Base-by-base conservation (phyloP, 164 flowering plant genomes). In the Sextonia rubra region DNA sequence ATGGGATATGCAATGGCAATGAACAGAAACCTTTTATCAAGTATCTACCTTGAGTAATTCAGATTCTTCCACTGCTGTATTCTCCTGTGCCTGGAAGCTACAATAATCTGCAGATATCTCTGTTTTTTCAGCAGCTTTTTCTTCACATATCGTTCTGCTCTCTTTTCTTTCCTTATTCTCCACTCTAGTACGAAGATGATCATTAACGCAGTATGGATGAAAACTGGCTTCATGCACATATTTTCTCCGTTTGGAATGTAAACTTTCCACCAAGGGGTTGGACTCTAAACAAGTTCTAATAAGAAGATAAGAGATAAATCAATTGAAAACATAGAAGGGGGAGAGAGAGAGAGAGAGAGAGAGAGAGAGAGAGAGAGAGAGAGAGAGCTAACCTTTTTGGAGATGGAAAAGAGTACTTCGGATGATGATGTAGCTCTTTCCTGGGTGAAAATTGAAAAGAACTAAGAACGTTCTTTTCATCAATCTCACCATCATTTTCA, bases 401-500 rank as follows among this genome's bases (percentile, higher is more conserved):
- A 37, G 69, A 5, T 11, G 27, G 67, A 64, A 1, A 29, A 14
- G 67, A 64, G 12, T 18, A 29, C n/a, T 6, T 27, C 9, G 18
- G 18, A 15, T 64, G 11, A 30, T 30, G 27, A 17, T 64, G 67
- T 3, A 18, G 22, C 14, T 66, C 52, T 23, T 32, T 4, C 9
- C 7, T 66, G 69, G 49, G 49, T 37, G 69, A 66, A 66, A 5
- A 23, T 22, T 9, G 69, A 12, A 20, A 37, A 44, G 69, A n/a
- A 66, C 17, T 20, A n/a, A 20, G 22, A 27, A 22, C 68, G 18
- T 65, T 30, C 12, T 66, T 25, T 37, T 66, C 69, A n/a, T 66
- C 69, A n/a, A 66, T 37, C 26, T 66, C 69, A 37, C 69, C 48
- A 37, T 66, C 69, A 66, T 23, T 37, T 12, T 66, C 55, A 44